Conservation (phyloP, 805 yeast species). For the Blastobotrys chiropterorum region DNA sequence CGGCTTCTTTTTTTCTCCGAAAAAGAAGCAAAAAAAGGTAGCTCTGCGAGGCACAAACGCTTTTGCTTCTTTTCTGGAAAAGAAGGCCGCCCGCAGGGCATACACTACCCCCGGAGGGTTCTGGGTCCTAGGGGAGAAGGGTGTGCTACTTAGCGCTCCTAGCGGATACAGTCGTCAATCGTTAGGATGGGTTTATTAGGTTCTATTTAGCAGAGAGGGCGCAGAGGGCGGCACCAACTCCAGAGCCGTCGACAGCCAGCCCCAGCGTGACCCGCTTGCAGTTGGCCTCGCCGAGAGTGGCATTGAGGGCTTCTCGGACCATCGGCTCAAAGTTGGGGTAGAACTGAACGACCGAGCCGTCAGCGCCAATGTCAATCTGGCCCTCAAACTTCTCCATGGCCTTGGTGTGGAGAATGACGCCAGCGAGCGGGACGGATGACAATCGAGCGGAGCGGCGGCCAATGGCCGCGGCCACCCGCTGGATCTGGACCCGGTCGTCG, state of each 20-base stretch:
- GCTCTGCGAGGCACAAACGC: too few species aligned
- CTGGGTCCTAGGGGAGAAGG: too few species aligned
- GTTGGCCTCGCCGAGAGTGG: slow-evolving; percentile 55
- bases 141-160: too few species aligned
- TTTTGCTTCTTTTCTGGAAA: too few species aligned
- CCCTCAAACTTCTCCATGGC: slow-evolving; percentile 61
- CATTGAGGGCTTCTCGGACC: slow-evolving; percentile 67
- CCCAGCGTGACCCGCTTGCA: slow-evolving; percentile 69
- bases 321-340: slow-evolving; percentile 84
- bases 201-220: slow-evolving; percentile 41
- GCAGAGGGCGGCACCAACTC: slow-evolving; percentile 96
- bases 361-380: slow-evolving; percentile 89
- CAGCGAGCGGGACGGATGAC: slow-evolving; percentile 86
- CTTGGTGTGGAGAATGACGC: slow-evolving; percentile 58
- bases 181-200: too few species aligned
- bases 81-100: too few species aligned
- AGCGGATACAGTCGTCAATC: too few species aligned
- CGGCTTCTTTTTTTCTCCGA: too few species aligned
- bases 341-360: slow-evolving; percentile 89
- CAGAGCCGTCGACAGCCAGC: slow-evolving; percentile 92
- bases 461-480: slow-evolving; percentile 67
- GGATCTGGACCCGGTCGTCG: slow-evolving; percentile 70
- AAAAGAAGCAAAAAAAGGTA: too few species aligned
- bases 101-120: too few species aligned
- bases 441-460: slow-evolving; percentile 85